These are phyloP conservation scores for Xylariaceae sp. DNA, from an alignment of 2,329 filamentous ascomycete genomes.

Conservation along the genomic window DNA sequence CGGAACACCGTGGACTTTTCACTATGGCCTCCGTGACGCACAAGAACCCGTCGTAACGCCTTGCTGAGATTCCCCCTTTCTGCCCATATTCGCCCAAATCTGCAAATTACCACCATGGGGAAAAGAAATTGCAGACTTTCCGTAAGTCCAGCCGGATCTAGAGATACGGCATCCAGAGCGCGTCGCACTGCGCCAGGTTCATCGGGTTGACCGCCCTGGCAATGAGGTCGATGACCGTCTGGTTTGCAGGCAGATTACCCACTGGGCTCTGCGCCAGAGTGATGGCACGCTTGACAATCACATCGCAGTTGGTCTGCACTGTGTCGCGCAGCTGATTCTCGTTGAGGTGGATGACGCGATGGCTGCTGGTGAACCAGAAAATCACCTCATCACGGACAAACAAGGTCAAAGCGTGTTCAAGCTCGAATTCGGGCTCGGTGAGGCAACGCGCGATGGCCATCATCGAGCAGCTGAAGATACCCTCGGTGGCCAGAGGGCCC, in stretches of 20 bases:
- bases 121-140: too few species aligned
- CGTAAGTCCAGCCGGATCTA: constrained; percentile 43
- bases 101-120: too few species aligned
- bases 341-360: constrained; percentile 52
- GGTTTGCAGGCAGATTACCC: constrained; percentile 83
- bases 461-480: constrained; percentile 88
- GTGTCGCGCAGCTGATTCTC: constrained; percentile 68
- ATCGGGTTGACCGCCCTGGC: constrained; percentile 88
- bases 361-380: constrained; percentile 83
- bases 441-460: constrained; percentile 96
- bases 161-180: constrained; percentile 95
- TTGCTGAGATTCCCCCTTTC: too few species aligned
- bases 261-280: constrained; percentile 72
- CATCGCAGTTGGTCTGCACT: constrained; percentile 79
- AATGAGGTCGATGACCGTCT: constrained; percentile 92
- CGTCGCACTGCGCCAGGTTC: constrained; percentile 80
- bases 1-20: not conserved
- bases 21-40: not conserved
- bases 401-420: constrained; percentile 90
- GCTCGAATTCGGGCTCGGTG: constrained; percentile 78
- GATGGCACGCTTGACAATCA: constrained; percentile 84
- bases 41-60: not conserved
- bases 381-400: constrained; percentile 98
- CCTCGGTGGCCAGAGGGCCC: constrained; percentile 91
- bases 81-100: too few species aligned